Conservation (phyloP, 805 yeast species). For the Kodamaea kaohsiungensis region DNA sequence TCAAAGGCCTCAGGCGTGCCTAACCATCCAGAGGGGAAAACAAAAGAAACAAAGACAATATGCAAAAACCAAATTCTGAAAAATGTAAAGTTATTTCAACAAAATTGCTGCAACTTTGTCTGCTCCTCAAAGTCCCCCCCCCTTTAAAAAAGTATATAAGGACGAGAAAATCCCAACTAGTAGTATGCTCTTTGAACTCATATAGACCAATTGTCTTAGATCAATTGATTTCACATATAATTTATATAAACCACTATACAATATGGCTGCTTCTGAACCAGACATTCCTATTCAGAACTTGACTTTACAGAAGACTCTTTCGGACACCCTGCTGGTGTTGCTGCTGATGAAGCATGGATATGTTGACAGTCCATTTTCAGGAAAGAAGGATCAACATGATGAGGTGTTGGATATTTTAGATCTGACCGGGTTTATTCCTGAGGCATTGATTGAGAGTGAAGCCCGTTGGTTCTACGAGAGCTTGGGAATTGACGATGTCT, state of each 20-base stretch:
- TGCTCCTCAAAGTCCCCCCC: constrained; percentile 1
- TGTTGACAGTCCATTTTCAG: constrained; percentile 72
- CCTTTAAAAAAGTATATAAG: neutral
- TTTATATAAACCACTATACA: neutral
- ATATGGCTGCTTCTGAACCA: constrained; percentile 14
- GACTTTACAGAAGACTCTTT: constrained; percentile 23
- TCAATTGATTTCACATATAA: too few relatives aligned
- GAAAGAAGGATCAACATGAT: constrained; percentile 78
- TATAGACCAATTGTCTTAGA: neutral
- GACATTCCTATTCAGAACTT: constrained; percentile 21
- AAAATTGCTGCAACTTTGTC: neutral
- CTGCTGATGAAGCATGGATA: constrained; percentile 56
- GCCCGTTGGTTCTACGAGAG: constrained; percentile 85
- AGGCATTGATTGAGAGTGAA: constrained; percentile 78
- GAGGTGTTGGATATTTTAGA: constrained; percentile 81
- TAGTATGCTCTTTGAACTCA: neutral
- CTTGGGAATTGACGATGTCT: constrained; percentile 89
- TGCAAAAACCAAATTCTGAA: constrained; percentile 1
- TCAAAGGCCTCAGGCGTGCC: constrained; percentile 1
- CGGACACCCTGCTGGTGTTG: constrained; percentile 29
- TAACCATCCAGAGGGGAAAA: constrained; percentile 1
- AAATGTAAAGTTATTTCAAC: neutral
- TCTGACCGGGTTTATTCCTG: constrained; percentile 87
- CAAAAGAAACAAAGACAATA: neutral
- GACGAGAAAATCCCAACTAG: neutral